Base-by-base conservation (phyloP, 768 basidiomycete genomes). In the Peribolospora baueri region DNA sequence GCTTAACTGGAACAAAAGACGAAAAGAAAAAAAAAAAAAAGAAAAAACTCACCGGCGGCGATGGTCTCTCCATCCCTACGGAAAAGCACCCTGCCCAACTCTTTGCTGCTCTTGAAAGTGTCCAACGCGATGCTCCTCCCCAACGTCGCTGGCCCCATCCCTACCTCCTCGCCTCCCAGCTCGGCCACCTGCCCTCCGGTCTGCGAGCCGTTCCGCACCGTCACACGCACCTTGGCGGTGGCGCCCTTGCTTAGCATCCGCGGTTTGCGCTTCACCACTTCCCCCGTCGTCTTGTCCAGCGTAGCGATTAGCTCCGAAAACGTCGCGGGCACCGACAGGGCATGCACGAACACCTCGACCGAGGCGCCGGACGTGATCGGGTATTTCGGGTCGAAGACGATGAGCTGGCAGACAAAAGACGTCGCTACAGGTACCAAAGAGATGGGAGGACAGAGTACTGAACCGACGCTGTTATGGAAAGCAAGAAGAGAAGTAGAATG, bases 301-400 rank as follows among this genome's bases (percentile, higher is more conserved):
- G 76, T 79, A 1, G 81, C 73, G n/a, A 83, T 66, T 39, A 97
- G 72, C 61, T 81, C 85, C 4, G 78, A 76, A 53, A 93, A 75
- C 8, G 81, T 84, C 0, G 87, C 91, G 7, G 93, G 87, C 3
- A 91, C 77, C 65, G 97, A 86, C 47, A 77, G 75, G 1, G 87
- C 90, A 64, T 98, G 90, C 64, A 93, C 85, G 69, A 86, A 97
- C 8, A 98, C 70, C 65, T 98, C 93, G 48, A 97, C 74, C 85
- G 84, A 80, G 59, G 85, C 74, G 46, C 93, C 93, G 1, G 77
- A 73, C 8, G 80, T 86, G 59, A 98, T 82, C 0, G 93, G 93
- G 50, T 84, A 73, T 59, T 82, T 76, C 10, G 91, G 76, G 64
- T 98, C 93, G 65, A 98, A 97, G 4, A 93, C 76, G 55, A 98